A percentile compares a stretch with the other conserved stretches of the same genome.
Evolutionary conservation across 352 stramenopile species (phyloP).

Genomic region (Phytophthora vignae): DNA sequence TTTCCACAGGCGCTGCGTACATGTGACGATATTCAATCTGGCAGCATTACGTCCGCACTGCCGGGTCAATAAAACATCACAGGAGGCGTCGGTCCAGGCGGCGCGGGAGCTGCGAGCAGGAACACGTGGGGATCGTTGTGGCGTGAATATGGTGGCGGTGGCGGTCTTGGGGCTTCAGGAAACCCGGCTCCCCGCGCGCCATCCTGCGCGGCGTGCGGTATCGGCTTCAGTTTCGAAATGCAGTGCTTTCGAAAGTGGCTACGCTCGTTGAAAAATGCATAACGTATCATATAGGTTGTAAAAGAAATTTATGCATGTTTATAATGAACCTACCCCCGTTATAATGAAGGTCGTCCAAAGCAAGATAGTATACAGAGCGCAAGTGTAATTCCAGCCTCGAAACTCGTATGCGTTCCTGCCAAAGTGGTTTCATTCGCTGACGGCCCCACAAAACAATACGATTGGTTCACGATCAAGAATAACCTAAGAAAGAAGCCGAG

Average conservation of each 20-base stretch:
- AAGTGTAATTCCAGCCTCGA: not conserved
- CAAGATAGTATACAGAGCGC: not conserved
- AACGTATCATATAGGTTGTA: no score
- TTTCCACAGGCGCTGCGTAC: no score
- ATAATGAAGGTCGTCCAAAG: not conserved
- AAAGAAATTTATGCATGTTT: not conserved
- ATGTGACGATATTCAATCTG: not conserved
- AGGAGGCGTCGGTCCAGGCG: not conserved
- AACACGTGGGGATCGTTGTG: no score
- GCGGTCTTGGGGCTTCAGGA: no score
- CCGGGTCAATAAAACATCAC: not conserved
- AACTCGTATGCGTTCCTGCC: not conserved
- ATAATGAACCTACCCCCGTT: not conserved
- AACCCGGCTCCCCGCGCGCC: no score
- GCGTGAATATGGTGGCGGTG: no score
- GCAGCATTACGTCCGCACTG: not conserved
- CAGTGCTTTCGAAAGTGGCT: no score
- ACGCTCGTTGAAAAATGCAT: no score
- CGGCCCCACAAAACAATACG: not conserved
- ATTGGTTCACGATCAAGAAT: not conserved
- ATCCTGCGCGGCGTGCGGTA: no score
- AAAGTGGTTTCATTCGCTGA: not conserved
- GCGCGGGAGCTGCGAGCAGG: no score
- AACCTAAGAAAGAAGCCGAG: no score
- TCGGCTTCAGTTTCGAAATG: no score